Percentiles rank a stretch among this genome's conserved stretches.
These are phyloP conservation scores for Fusarium sp. DNA, from an alignment of 2,329 filamentous ascomycete species.

Conservation along the genomic window DNA sequence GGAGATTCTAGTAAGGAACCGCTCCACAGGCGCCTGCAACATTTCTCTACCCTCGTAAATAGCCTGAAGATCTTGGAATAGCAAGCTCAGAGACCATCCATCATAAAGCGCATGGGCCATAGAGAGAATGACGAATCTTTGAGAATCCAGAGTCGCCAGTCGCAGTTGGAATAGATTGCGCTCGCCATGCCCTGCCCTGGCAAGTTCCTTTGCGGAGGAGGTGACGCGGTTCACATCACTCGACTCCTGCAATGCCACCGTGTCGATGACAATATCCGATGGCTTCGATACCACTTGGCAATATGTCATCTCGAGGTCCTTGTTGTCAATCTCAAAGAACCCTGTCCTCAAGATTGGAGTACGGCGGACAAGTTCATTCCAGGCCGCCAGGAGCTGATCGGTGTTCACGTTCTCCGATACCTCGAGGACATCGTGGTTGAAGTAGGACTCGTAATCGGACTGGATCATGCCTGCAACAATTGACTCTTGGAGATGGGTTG, in stretches of 20 bases:
- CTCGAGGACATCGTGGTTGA: slow-evolving; percentile 83
- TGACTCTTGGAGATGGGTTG: slow-evolving; percentile 86
- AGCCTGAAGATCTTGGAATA: slow-evolving; percentile 76
- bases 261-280: slow-evolving; percentile 28
- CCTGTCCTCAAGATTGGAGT: slow-evolving; percentile 81
- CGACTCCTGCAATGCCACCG: slow-evolving; percentile 38
- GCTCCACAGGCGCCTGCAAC: slow-evolving; percentile 59
- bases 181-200: slow-evolving; percentile 49
- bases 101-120: slow-evolving; percentile 91
- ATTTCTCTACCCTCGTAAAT: slow-evolving; percentile 65
- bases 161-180: slow-evolving; percentile 61
- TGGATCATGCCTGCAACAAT: slow-evolving; percentile 85
- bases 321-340: slow-evolving; percentile 74
- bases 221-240: slow-evolving; percentile 52
- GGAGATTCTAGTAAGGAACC: slow-evolving; percentile 56
- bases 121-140: slow-evolving; percentile 69
- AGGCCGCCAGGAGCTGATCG: slow-evolving; percentile 67
- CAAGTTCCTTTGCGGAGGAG: slow-evolving; percentile 49
- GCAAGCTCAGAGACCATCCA: slow-evolving; percentile 80
- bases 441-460: slow-evolving; percentile 80
- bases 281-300: slow-evolving; percentile 59
- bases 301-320: slow-evolving; percentile 61
- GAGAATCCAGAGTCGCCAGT: slow-evolving; percentile 48
- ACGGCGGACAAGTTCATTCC: slow-evolving; percentile 65
- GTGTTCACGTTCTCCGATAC: slow-evolving; percentile 66